Evolutionary conservation across 148 eudicot genomes (phyloP).

Genomic region (Rhododendron simsii): DNA sequence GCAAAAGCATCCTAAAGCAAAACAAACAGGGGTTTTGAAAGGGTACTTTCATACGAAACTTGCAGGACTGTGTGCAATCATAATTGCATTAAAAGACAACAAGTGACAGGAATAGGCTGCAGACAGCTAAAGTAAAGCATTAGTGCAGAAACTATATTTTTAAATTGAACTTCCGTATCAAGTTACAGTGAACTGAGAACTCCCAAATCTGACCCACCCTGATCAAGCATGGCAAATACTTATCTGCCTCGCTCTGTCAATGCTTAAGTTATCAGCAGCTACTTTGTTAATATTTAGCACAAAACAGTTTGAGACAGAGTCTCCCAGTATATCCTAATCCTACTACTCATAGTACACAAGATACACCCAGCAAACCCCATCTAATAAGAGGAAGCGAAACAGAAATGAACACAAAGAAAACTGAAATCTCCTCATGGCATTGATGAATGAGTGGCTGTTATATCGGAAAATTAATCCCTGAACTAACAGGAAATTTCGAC

Average conservation of each 20-base stretch:
- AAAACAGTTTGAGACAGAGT: background rate
- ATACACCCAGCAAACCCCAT: background rate
- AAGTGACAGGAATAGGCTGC: background rate
- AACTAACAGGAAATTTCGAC: background rate
- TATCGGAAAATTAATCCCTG: background rate
- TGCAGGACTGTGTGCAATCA: background rate
- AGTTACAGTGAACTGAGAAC: background rate
- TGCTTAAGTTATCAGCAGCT: background rate
- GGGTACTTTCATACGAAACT: background rate
- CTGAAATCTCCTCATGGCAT: background rate
- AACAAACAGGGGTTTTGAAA: background rate
- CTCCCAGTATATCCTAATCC: background rate
- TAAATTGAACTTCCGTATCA: background rate
- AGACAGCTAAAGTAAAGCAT: background rate
- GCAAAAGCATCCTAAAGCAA: conserved; percentile 79
- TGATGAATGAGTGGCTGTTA: background rate
- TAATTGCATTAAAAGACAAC: background rate
- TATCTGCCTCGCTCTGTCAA: background rate
- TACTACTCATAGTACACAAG: background rate
- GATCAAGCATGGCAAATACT: background rate
- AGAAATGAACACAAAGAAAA: background rate
- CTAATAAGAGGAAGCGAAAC: background rate
- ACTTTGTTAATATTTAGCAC: background rate
- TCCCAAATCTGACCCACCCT: background rate
- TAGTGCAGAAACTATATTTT: background rate